Base-by-base conservation (phyloP, 2,329 filamentous ascomycete species). In the Stagonosporopsis chrysanthemi region DNA sequence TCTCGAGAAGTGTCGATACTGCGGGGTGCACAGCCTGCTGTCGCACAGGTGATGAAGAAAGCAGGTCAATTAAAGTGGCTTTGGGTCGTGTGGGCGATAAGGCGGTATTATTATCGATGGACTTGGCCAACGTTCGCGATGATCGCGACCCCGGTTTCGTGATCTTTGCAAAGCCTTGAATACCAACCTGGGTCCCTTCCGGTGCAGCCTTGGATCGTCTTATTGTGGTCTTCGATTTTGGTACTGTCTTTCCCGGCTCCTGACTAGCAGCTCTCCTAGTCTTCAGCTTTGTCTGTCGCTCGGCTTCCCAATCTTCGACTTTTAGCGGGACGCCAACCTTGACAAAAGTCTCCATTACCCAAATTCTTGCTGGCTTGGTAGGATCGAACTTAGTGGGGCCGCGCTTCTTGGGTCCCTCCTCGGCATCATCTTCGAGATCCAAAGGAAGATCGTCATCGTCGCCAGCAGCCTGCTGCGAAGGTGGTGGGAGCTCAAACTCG, bases 291-390 rank as follows among this genome's bases (percentile, higher is more conserved):
- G 52, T 64, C 43, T 68, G 68, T 45, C 62, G 43, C 33, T 60
- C 63, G 14, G 67, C 80, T 65, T 90, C 84, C 83, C 89, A 93
- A 39, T 85, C 84, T 61, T 88, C 81, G 0, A 90, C 83, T 26
- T 84, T 84, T 2, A 87, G 76, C 3, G 89, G 89, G 52, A 88
- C 82, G 0, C 90, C 89, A 2, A 88, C 72, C 54, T 83, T 85
- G 4, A 86, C 84, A 49, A 90, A 80, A 0, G 83, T 82, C 64
- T 88, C 86, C 22, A 89, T 81, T 6, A 93, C 76, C 90, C 90
- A 94, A 9, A 84, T 74, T 61, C 88, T 84, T 38, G 90, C 86
- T 1, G 86, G 79, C 26, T 86, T 82, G 8, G 81, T 82, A 0
- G 91, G 89, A 65, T 92, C 87, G 64, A 89, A 92, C 0, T 70